Evolutionary conservation across 371 early-diverging fungal species (phyloP).

Genomic region (Batrachochytrium dendrobatidis): DNA sequence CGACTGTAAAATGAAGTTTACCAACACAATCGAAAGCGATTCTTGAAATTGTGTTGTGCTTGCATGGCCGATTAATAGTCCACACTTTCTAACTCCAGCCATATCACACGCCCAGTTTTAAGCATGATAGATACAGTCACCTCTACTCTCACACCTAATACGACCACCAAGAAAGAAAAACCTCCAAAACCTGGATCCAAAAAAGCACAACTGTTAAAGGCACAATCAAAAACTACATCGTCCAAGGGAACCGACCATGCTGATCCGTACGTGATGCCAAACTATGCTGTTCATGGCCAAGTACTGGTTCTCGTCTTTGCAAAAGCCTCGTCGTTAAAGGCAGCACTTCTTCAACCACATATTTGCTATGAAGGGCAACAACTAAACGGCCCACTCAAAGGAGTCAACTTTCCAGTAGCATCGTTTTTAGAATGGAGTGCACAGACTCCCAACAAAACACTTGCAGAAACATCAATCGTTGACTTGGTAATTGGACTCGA

Average conservation of each 20-base stretch:
- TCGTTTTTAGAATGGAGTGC: conserved; percentile 12
- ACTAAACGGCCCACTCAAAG: conserved; percentile 38
- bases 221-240: conserved; percentile 1
- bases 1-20: too few species aligned
- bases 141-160: too few species aligned
- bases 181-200: conserved; percentile 29
- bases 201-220: conserved; percentile 10
- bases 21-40: too few species aligned
- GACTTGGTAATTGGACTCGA: not conserved
- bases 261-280: not conserved
- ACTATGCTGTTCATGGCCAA: not conserved
- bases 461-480: not conserved
- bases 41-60: too few species aligned
- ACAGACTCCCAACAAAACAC: not conserved
- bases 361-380: conserved; percentile 28
- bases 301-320: conserved; percentile 19
- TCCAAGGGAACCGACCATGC: not conserved
- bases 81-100: too few species aligned
- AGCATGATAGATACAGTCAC: too few species aligned
- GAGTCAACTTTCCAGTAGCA: conserved; percentile 35
- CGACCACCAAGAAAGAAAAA: conserved; percentile 14
- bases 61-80: too few species aligned
- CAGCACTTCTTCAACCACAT: conserved; percentile 27
- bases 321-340: conserved; percentile 6
- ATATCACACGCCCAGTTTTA: too few species aligned